Evolutionary conservation across 1,139 yeast genomes (phyloP), one percentile per base, ranked within the genome.

Genomic region (Suhomyces chickasaworum): DNA sequence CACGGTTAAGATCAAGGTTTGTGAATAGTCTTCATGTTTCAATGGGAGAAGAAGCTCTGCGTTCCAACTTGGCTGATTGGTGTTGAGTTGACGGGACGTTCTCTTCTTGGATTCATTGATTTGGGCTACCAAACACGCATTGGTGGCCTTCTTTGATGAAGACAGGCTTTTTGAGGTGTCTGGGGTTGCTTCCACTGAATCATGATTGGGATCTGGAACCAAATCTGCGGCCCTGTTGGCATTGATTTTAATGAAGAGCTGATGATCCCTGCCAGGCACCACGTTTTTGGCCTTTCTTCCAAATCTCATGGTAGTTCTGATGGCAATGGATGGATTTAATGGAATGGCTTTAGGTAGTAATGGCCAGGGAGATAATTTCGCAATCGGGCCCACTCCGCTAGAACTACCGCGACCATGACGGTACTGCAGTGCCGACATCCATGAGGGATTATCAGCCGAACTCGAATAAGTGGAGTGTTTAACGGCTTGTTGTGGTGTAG

Each of bases 1-100:
- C 0, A 78, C 70, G 2, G 73, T 61, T 20, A 77, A 52, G 1
- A 59, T 56, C 29, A 77, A 51, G 0, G 73, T 50, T 21, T 71
- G 66, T 4, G 69, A 60, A 45, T 51, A 54, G 48, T 68, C 76
- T 32, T 59, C 58, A 1, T 36, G 40, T 27, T 55, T 58, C 49
- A 77, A 60, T 0, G 73, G 74, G 1, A 78, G 46, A 1, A 56
- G 40, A 6, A 75, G 49, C 1, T 65, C 60, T 20, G 71, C 68
- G 47, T 75, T 75, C 81, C 81, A 78, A 21, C 70, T 66, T 0
- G 82, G 82, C 35, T 73, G 65, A 32, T 58, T 56, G 5, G 80
- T 71, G 48, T 66, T 59, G 36, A 75, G 62, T 53, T 69, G 74
- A 44, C 68, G 59, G 29, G 63, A 51, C 3, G 77, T 67, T 23